Base-by-base conservation (phyloP, 805 yeast genomes). In the Spathaspora hagerdaliae region DNA sequence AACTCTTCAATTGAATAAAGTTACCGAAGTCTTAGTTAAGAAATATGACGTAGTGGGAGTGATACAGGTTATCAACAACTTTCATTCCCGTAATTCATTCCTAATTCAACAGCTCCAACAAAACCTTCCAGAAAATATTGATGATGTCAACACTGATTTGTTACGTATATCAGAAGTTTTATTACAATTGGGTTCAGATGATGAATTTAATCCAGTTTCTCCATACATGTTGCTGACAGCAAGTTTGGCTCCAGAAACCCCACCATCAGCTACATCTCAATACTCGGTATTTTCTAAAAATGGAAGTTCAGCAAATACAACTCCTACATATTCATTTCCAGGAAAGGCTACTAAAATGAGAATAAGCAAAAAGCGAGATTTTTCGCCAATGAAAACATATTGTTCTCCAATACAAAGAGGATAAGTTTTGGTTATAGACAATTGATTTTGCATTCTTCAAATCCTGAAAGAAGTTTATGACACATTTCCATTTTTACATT, bases 21-120 rank as follows among this genome's bases (percentile, higher is more conserved):
- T 78, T 24, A 74, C 82, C 2, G 83, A 79, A 46, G 80, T 78
- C 12, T 60, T 79, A 31, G 57, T 71, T 29, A 76, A 75, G 45
- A 79, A 79, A 56, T 75, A 78, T 53, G 67, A 75, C 33, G 67
- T 65, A 29, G 56, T 77, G 41, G 84, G 84, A 1, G 84, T 79
- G 10, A 68, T 77, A n/a, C 74, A 73, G 13, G 81, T 77, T 14
- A 55, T 70, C 19, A 61, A 60, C 48, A 53, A 57, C 50, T 47
- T 52, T 58, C 41, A 59, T 31, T 39, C 44, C 24, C 41, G 55
- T 15, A 47, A 39, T 33, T 36, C 43, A 8, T 42, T 48, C 33
- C 35, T 51, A 6, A 52, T 52, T 11, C 53, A 53, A 43, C 31
- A 53, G 38, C 52, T 64, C 24, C 52, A 60, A 43, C 63, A 63